Base-by-base conservation (phyloP, 2,329 filamentous ascomycete genomes). In the Microdochium bolleyi region DNA sequence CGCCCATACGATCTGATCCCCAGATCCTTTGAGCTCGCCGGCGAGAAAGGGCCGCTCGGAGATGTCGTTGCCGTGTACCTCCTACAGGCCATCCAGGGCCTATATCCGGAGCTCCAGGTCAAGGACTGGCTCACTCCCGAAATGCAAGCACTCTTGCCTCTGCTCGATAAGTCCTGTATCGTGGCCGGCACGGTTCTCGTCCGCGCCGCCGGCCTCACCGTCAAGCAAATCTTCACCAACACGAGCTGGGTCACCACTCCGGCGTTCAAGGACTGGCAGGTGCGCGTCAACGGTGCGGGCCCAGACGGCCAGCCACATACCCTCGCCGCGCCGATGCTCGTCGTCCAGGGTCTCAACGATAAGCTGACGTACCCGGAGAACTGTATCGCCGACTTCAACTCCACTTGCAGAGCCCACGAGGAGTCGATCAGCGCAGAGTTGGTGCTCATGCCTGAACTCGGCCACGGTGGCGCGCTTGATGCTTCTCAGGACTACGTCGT, bases 271-370 rank as follows among this genome's bases (percentile, higher is more conserved):
- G 50, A 46, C 38, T 51, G 38, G 50, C 14, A 25, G 14, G 22
- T 13, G 11, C 34, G 50, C 13, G 41, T 34, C 49, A 60, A 63
- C 41, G 60, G 60, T 1, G 52, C 51, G 30, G 61, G 59, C 0
- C 41, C 41, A 16, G 16, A 46, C 19, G 37, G 37, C 37, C 37
- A 41, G 37, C 56, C 59, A 1, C 55, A 60, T 24, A 48, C 52
- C 0, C 51, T 63, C 11, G 61, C 61, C 0, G 58, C 52, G 13
- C 61, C 61, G 0, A 50, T 63, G 41, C 53, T 63, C 5, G 57
- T 63, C 4, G 54, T 62, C 13, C 61, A 62, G 44, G 61, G 60
- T 46, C 53, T 46, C n/a, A 22, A 46, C 2, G 14, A 61, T 2
- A 61, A 61, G 1, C 30, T 53, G 11, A 56, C 52, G 56, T 55